Conservation (phyloP, 139 green algal genomes). For the Coelastrella sp. region DNA sequence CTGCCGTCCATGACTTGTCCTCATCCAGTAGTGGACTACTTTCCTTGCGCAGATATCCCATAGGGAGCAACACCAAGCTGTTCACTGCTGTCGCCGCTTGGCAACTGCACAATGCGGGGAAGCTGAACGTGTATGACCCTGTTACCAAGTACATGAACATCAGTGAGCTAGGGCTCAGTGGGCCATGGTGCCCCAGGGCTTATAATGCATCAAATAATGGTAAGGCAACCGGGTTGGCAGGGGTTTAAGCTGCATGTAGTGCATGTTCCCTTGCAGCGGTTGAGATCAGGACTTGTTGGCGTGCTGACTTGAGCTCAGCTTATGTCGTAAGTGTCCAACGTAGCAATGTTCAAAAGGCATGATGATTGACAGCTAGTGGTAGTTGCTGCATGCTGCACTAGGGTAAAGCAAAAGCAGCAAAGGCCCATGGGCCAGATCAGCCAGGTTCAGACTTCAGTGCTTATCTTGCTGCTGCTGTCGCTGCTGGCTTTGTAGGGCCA, state of each 20-base stretch:
- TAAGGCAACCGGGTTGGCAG: not conserved
- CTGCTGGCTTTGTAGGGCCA: not conserved
- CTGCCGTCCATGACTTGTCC: not conserved
- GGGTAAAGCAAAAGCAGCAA: no score
- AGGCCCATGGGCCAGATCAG: no score
- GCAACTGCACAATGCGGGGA: conserved; percentile 22
- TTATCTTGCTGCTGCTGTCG: not conserved
- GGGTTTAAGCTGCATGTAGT: no score
- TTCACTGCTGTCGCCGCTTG: conserved; percentile 40
- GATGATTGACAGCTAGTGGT: no score
- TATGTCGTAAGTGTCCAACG: not conserved
- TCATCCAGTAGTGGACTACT: not conserved
- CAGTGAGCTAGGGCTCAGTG: not conserved
- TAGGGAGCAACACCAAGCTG: conserved; percentile 49
- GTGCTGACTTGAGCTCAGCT: not conserved
- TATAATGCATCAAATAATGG: not conserved
- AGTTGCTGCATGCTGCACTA: no score
- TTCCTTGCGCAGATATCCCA: conserved; percentile 1
- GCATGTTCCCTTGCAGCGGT: no score
- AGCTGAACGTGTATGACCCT: conserved; percentile 31
- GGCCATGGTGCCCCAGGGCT: conserved; percentile 20
- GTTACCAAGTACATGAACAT: conserved; percentile 13
- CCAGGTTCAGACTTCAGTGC: no score
- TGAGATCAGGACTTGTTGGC: no score
- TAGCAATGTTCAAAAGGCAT: no score